Conservation (phyloP, 148 eudicot genomes). For the Gaultheria prostrata region DNA sequence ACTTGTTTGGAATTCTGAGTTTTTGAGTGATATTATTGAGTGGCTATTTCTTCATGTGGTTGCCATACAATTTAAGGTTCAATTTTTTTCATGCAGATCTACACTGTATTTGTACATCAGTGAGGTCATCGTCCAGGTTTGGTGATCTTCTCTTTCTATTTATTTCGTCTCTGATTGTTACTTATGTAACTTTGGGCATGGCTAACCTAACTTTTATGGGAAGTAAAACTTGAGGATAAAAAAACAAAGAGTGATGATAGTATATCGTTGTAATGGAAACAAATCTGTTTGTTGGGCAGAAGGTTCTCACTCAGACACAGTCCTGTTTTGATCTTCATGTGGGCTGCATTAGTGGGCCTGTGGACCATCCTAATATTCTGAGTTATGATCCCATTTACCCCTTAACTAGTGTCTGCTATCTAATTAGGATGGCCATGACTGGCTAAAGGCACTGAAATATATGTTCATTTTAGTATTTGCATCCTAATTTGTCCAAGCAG, state of each 20-base stretch:
- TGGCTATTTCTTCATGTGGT: not conserved
- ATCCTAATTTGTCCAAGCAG: not conserved
- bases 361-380: not conserved
- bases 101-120: conserved; percentile 63
- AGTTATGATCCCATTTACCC: conserved; percentile 1
- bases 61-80: conserved; percentile 10
- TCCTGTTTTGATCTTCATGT: not conserved
- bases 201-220: not conserved
- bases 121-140: conserved; percentile 78
- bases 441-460: not conserved
- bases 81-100: conserved; percentile 57
- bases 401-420: not conserved
- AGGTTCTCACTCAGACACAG: not conserved
- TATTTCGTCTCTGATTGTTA: not conserved
- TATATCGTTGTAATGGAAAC: not conserved
- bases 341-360: conserved; percentile 9
- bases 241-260: not conserved
- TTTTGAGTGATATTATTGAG: not conserved
- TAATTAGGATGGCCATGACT: not conserved
- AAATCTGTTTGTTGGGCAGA: not conserved
- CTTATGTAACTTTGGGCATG: not conserved
- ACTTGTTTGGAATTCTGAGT: not conserved
- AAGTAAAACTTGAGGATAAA: not conserved
- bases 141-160: conserved; percentile 18
- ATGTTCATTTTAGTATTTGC: not conserved